Evolutionary conservation across 1,284 basidiomycete genomes (phyloP), one percentile per base, ranked within the genome.

Genomic region (Leccinum solheimii): DNA sequence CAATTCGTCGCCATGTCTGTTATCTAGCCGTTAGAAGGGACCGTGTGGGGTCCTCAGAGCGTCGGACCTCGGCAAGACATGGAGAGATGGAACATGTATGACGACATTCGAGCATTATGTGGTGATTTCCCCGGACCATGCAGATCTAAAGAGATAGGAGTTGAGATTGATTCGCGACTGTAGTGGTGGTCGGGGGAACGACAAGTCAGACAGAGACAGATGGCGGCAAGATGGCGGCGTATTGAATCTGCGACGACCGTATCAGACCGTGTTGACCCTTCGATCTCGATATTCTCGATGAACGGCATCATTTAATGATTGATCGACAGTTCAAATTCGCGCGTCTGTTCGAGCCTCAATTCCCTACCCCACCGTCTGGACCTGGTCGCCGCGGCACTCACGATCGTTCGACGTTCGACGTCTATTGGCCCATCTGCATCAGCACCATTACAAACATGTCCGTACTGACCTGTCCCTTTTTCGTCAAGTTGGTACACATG

Each of bases 271-370:
- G 55, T 56, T 43, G 14, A 45, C 23, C n/a, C 52, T 45, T 63
- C 26, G 53, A 38, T 57, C 53, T 48, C 52, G 32, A 58, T 62
- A 40, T 13, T 16, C 50, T 57, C 23, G 51, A 19, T 30, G 27
- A 63, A 57, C 32, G 36, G 36, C 30, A 60, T 62, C 60, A 62
- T 62, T 56, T 14, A 55, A 34, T 34, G 59, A 55, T 62, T 54
- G 59, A 56, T 49, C 23, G 36, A 36, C 38, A 36, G 51, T 27
- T n/a, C 49, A 50, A 27, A 26, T 50, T 48, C 45, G 45, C 45
- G 45, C 45, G 21, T 48, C 45, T 48, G 21, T 11, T 62, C 34
- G 11, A 32, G 19, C 38, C 30, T 56, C 50, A 57, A 36, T 23
- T 23, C 32, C 9, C 13, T 5, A 9, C 14, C 23, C n/a, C 21